Base-by-base conservation (phyloP, 78 protist genomes). In the Kipferlia bialata region DNA sequence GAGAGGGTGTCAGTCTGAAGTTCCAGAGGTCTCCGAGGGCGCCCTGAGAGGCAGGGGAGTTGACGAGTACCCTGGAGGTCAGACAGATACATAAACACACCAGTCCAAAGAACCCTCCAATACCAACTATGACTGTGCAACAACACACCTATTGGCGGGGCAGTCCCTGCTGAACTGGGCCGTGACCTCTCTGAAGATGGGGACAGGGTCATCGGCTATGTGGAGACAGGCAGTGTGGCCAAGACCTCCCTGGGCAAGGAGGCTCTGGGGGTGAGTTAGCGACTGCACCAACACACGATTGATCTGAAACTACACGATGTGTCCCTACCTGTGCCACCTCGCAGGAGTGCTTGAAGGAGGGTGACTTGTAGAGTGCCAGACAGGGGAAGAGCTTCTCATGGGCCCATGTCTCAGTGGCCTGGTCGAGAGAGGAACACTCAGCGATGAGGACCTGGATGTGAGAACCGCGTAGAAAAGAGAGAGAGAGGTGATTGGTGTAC, bases 11-110 rank as follows among this genome's bases (percentile, higher is more conserved):
- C 33, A 77, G 34, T 36, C 32, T 3, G 59, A 73, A 66, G 75
- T 77, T 77, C 45, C 16, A 77, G 69, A 68, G 31, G 57, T 66
- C 75, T 37, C 81, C 81, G 38, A 77, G 48, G 2, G 81, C 81
- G 56, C 76, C 81, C 17, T 66, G 67, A 28, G 81, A 68, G 37
- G 81, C 61, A n/a, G 81, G 81, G 26, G 45, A 31, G 58, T 77
- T 69, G 34, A 66, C 44, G 16, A 77, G 62, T 22, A 77, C 36
- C 39, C 81, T 59, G 12, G 75, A 75, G 24, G 74, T 39, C 6
- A n/a, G n/a, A n/a, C n/a, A n/a, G n/a, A n/a, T n/a, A n/a, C n/a
- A n/a, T n/a, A n/a, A n/a, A n/a, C n/a, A n/a, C n/a, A n/a, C n/a
- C n/a, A n/a, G n/a, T n/a, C n/a, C n/a, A n/a, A n/a, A n/a, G n/a